Conservation (phyloP, 2,329 filamentous ascomycete genomes). For the Monosporascus sp. region DNA sequence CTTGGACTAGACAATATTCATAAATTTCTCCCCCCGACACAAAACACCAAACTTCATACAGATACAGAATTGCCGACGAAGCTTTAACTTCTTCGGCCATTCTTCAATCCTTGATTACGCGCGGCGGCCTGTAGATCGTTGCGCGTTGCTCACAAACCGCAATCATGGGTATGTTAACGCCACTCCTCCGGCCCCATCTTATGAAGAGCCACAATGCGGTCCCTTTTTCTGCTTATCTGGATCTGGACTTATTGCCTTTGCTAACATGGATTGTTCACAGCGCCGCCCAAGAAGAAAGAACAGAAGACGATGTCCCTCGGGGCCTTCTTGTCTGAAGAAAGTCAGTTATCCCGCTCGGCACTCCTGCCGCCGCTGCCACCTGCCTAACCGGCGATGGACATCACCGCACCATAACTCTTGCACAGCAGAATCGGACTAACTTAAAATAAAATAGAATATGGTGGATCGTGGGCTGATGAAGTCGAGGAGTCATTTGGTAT, state of each 20-base stretch:
- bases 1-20: background rate
- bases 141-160: constrained; percentile 38
- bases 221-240: too few species aligned
- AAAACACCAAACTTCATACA: background rate
- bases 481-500: constrained; percentile 86
- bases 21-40: background rate
- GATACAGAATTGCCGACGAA: background rate
- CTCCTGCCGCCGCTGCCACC: constrained; percentile 19
- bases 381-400: constrained; percentile 7
- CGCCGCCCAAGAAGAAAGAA: constrained; percentile 91
- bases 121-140: constrained; percentile 17
- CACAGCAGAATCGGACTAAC: constrained; percentile 2
- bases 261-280: constrained; percentile 50
- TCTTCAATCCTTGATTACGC: constrained; percentile 14
- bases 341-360: constrained; percentile 51
- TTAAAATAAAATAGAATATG: constrained; percentile 38
- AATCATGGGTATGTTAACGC: constrained; percentile 53
- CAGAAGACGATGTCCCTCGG: constrained; percentile 93
- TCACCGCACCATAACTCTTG: too few species aligned
- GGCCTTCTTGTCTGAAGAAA: constrained; percentile 88
- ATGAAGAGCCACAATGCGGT: too few species aligned
- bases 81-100: constrained; percentile 12
- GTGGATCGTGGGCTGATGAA: constrained; percentile 96
- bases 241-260: constrained; percentile 6
- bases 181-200: constrained; percentile 5